Conservation (phyloP, 2,329 filamentous ascomycete species). For the Aureobasidium sp. region DNA sequence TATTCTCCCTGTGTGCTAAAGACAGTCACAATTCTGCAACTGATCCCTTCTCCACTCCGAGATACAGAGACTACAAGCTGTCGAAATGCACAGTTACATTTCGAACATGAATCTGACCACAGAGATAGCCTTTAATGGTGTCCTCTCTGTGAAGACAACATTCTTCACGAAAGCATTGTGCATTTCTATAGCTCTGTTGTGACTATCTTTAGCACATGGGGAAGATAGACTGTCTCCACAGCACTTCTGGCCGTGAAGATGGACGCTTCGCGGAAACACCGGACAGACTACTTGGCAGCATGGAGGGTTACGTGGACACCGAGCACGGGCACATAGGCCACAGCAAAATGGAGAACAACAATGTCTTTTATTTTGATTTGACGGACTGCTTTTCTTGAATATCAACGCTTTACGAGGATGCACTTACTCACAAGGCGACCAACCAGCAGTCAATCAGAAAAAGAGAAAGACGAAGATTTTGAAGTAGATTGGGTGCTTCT, state of each 20-base stretch:
- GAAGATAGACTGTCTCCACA: not conserved
- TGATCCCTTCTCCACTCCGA: no score
- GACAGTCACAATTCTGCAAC: no score
- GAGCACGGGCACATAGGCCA: not conserved
- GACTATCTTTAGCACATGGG: no score
- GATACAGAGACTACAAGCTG: no score
- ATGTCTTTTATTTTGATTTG: not conserved
- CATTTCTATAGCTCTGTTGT: no score
- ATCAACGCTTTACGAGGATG: not conserved
- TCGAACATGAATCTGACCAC: no score
- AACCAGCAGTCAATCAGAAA: not conserved
- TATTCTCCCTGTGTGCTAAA: not conserved
- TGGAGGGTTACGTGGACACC: conserved; percentile 1
- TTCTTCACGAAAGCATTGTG: no score
- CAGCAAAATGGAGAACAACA: not conserved
- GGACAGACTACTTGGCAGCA: not conserved
- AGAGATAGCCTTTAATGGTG: no score
- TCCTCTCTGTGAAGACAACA: no score
- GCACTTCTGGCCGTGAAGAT: not conserved
- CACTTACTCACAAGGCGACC: not conserved
- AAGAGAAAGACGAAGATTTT: not conserved
- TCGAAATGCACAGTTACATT: no score
- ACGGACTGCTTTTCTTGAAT: not conserved
- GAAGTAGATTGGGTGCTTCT: not conserved
- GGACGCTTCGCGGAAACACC: not conserved